A percentile compares a stretch with the other conserved stretches of the same genome.
phyloP scores from a whole-genome alignment of 2,329 filamentous ascomycete genomes.

The Geosmithia morbida region DNA sequence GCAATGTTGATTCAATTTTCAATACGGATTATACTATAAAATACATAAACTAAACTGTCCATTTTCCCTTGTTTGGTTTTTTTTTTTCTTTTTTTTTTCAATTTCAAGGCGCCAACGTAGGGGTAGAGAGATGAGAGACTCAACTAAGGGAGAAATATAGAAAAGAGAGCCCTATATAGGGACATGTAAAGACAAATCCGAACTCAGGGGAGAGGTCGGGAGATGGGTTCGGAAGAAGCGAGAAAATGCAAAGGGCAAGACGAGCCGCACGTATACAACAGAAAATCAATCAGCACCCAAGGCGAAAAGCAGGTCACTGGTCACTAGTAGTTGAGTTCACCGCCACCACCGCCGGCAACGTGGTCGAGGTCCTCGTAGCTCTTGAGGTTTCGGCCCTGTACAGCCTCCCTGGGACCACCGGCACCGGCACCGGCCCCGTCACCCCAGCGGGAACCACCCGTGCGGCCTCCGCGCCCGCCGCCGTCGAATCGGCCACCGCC shows the following conservation, averaged over 20 bases:
- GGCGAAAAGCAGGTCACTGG: too few species aligned
- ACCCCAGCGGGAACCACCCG: constrained; percentile 48
- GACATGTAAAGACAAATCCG: too few species aligned
- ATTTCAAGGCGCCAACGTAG: neutral
- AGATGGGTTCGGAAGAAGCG: neutral
- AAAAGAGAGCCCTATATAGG: too few species aligned
- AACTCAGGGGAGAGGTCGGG: too few species aligned
- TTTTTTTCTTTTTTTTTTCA: too few species aligned
- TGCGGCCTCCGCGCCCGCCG: constrained; percentile 29
- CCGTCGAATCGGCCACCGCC: constrained; percentile 38
- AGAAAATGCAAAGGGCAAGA: neutral
- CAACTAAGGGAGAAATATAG: too few species aligned
- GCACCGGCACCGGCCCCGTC: constrained; percentile 64
- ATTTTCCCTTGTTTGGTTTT: neutral
- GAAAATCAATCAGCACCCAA: neutral
- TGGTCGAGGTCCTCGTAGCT: constrained; percentile 97
- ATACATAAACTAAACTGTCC: too few species aligned
- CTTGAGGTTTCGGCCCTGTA: constrained; percentile 83
- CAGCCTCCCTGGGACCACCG: constrained; percentile 78
- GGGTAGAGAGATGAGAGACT: too few species aligned
- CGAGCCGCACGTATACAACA: neutral
- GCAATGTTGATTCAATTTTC: too few species aligned
- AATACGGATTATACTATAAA: too few species aligned
- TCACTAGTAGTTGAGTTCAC: constrained; percentile 76
- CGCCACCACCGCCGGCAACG: constrained; percentile 55